These are phyloP conservation scores for Fibroporia radiculosa DNA, from an alignment of 768 basidiomycete genomes.

Conservation along the genomic window DNA sequence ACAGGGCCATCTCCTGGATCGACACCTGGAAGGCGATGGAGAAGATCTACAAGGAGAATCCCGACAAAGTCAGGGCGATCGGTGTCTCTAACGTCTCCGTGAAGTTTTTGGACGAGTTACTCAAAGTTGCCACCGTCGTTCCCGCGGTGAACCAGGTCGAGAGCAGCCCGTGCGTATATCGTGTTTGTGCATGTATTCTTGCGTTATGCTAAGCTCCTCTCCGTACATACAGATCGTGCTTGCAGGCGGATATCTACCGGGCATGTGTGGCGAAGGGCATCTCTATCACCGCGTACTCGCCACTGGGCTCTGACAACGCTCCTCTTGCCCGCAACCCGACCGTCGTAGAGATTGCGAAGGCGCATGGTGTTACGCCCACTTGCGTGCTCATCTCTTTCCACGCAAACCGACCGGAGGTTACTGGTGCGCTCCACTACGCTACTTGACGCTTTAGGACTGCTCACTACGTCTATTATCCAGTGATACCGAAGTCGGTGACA, in stretches of 20 bases:
- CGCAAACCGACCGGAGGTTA: constrained; percentile 55
- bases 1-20: constrained; percentile 53
- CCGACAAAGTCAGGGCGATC: constrained; percentile 72
- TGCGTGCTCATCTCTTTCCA: constrained; percentile 68
- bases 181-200: neutral
- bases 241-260: constrained; percentile 57
- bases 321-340: constrained; percentile 56
- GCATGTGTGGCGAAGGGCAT: constrained; percentile 61
- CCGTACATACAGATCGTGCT: constrained; percentile 38
- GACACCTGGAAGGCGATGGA: constrained; percentile 81
- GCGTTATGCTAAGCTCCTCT: neutral
- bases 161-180: constrained; percentile 50
- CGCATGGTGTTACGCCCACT: constrained; percentile 50
- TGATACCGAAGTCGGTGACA: constrained; percentile 75
- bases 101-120: constrained; percentile 51
- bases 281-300: constrained; percentile 69
- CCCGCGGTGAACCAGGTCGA: constrained; percentile 82
- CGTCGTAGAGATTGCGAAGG: constrained; percentile 54
- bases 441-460: constrained; percentile 8
- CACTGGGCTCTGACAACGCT: constrained; percentile 64
- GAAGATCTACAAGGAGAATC: constrained; percentile 51
- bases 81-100: constrained; percentile 75
- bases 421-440: constrained; percentile 31
- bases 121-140: constrained; percentile 44
- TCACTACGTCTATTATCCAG: constrained; percentile 22